These are phyloP conservation scores for Cordyceps cicadae DNA, from an alignment of 2,329 filamentous ascomycete species.

Conservation along the genomic window DNA sequence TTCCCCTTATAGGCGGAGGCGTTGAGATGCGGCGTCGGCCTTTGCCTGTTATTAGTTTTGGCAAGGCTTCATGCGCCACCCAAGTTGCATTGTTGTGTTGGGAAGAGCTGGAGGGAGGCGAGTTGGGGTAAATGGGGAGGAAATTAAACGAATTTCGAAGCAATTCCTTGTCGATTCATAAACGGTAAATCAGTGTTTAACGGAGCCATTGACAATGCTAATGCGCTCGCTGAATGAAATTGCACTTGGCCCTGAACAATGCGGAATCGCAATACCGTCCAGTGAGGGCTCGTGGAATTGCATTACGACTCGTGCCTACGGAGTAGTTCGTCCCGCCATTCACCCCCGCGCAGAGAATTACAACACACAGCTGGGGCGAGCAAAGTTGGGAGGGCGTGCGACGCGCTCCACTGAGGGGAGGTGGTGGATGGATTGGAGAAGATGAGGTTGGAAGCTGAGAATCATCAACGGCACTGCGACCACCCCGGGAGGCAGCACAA, in stretches of 20 bases:
- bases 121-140: too few relatives aligned
- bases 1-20: background rate
- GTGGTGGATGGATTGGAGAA: background rate
- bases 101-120: too few relatives aligned
- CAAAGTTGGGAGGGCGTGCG: background rate
- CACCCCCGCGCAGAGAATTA: background rate
- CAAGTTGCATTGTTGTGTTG: background rate
- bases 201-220: too few relatives aligned
- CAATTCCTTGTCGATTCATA: too few relatives aligned
- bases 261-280: background rate
- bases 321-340: background rate
- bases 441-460: background rate
- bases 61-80: background rate
- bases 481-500: background rate
- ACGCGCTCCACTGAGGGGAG: background rate
- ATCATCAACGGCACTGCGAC: background rate
- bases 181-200: too few relatives aligned
- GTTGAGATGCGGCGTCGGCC: constrained; percentile 5
- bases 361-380: background rate
- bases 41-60: background rate
- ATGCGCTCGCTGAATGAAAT: background rate
- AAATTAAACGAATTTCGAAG: too few relatives aligned
- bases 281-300: background rate
- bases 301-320: background rate
- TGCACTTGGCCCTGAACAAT: background rate